These are phyloP conservation scores for Otatea glauca DNA, from an alignment of 176 grass and related monocot genomes.

Conservation along the genomic window DNA sequence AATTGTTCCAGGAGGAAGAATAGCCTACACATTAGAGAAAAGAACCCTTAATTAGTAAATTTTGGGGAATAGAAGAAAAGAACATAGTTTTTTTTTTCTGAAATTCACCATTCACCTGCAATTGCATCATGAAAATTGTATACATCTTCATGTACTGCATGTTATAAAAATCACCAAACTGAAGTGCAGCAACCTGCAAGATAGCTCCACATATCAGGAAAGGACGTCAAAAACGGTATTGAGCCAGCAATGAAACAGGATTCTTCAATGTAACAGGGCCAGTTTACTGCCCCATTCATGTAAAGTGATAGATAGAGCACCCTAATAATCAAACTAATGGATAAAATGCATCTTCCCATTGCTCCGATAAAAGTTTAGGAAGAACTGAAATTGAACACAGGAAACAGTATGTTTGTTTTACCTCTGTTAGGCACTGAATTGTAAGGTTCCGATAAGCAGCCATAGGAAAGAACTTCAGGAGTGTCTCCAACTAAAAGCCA, in stretches of 20 bases:
- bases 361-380: slow-evolving; percentile 1
- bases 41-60: not conserved
- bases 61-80: not conserved
- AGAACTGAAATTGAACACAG: not conserved
- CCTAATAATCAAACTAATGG: not conserved
- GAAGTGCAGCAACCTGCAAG: slow-evolving; percentile 89
- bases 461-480: slow-evolving; percentile 91
- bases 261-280: not conserved
- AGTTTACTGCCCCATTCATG: slow-evolving; percentile 3
- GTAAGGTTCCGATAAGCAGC: slow-evolving; percentile 95
- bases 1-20: slow-evolving; percentile 82
- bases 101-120: slow-evolving; percentile 69
- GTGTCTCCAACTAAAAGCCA: slow-evolving; percentile 82
- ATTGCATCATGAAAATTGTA: slow-evolving; percentile 88
- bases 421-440: slow-evolving; percentile 98
- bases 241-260: not conserved
- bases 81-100: not conserved
- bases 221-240: slow-evolving; percentile 18
- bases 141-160: slow-evolving; percentile 98
- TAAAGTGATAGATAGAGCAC: not conserved
- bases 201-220: slow-evolving; percentile 29
- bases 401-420: slow-evolving; percentile 35
- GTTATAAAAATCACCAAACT: slow-evolving; percentile 98
- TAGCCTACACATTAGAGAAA: slow-evolving; percentile 64
- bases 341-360: not conserved